Evolutionary conservation across 2,329 filamentous ascomycete species (phyloP), one percentile per base, ranked within the genome.

Genomic region (Pyrenochaeta sp.): DNA sequence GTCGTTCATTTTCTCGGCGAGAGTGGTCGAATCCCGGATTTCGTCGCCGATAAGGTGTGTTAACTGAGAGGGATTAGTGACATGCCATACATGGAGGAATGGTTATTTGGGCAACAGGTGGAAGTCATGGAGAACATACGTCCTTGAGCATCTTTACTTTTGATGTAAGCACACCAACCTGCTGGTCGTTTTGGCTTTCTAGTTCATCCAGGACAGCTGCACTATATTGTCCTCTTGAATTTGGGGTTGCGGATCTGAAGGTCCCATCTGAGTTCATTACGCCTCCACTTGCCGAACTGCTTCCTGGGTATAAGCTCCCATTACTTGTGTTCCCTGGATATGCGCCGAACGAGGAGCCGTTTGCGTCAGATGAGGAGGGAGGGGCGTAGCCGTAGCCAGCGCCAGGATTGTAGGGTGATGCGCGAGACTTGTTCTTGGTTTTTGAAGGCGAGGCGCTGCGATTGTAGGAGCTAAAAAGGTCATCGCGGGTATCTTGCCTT

Each of bases 1-100:
- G 71, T 97, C 91, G 76, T 98, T 98, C 89, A 99, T 97, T 78
- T 92, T 94, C 67, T 97, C 92, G 2, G 92, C 90, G 3, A 98
- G 83, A 1, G 91, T 88, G 2, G 91, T 91, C 12, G 90, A 95
- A 60, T 96, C 91, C 65, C 94, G 87, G 69, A 98, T 98, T 78
- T 98, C 95, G 71, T 96, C 91, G 61, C 95, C 95, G 63, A 99
- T 99, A 4, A 93, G 91, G 32, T 91, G 80, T 1, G 93, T 97
- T 80, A 99, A 89, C 90, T 71, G 21, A 4, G 15, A n/a, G 20
- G 20, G 7, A 37, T 10, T 27, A 27, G 23, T 27, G 23, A 27
- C 9, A 27, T 7, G 17, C 6, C n/a, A 37, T n/a, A 20, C 12
- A 20, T 10, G 18, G 20, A 7, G 12, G 17, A 36, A n/a, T n/a